Evolutionary conservation across 2,329 filamentous ascomycete genomes (phyloP), one percentile per base, ranked within the genome.

Genomic region (Fusarium longipes): DNA sequence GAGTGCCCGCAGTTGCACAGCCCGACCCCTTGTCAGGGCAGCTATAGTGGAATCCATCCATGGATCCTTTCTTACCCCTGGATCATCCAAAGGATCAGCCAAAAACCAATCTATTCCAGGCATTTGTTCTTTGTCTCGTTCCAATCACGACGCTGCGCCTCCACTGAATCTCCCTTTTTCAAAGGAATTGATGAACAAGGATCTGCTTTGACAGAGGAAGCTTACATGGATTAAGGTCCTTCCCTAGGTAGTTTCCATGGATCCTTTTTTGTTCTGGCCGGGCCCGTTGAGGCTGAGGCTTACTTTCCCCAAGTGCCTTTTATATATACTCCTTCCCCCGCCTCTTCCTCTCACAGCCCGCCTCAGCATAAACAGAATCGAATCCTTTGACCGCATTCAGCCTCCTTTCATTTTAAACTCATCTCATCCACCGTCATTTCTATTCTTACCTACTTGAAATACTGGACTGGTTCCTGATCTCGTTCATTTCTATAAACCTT

Each of bases 111-210:
- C 57, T 61, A 61, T 61, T 51, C 42, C 40, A 53, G 42, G 45
- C 30, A 12, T 22, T 47, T 22, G n/a, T n/a, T 14, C 27, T 38
- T 27, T 44, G 54, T 20, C 39, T 52, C 49, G 22, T 47, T 39
- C 63, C 63, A 65, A 65, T 65, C 62, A 63, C 27, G 32, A 25
- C 24, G 42, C 49, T 65, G 63, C 62, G 62, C 63, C 62, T 62
- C 61, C 63, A 60, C 55, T 42, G 36, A 55, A 39, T 25, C 11
- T 25, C 14, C 22, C 36, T 29, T 20, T 33, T 42, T 42, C 24
- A 35, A 22, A 6, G 17, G 18, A 45, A 42, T 24, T 40, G 17
- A 2, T 47, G 39, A 55, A 55, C 57, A 66, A 52, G 62, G 56
- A 43, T 44, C 11, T 58, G 42, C 43, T 52, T n/a, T 63, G 25